Evolutionary conservation across 306 rosid genomes (phyloP).

Genomic region (Astragalus membranaceus): DNA sequence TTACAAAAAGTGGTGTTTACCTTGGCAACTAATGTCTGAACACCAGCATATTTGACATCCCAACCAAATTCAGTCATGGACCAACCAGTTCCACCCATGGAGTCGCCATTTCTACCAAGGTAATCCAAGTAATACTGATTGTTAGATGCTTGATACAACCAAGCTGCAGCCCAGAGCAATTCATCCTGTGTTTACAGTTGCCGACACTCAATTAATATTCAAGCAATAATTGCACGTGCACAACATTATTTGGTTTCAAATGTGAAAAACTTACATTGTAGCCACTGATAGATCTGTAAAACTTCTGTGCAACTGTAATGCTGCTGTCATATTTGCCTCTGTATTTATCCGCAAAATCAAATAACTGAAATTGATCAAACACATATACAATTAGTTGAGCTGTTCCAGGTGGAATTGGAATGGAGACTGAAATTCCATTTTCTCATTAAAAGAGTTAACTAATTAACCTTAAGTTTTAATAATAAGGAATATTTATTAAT

Average conservation of each 20-base stretch:
- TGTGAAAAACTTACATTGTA: slow-evolving; percentile 53
- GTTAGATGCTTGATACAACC: slow-evolving; percentile 89
- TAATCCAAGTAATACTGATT: slow-evolving; percentile 68
- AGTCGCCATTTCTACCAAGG: slow-evolving; percentile 73
- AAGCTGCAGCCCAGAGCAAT: slow-evolving; percentile 95
- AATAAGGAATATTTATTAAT: slow-evolving; percentile 6
- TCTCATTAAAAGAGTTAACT: not conserved
- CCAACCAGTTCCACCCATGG: slow-evolving; percentile 97
- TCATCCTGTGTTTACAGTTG: slow-evolving; percentile 56
- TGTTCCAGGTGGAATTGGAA: not conserved
- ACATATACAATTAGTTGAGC: not conserved
- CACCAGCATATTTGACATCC: slow-evolving; percentile 94
- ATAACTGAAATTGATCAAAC: slow-evolving; percentile 44
- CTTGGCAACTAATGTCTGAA: slow-evolving; percentile 83
- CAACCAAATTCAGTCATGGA: slow-evolving; percentile 83
- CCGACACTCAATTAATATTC: not conserved
- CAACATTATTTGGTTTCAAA: not conserved
- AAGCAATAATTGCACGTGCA: not conserved
- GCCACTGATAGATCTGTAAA: slow-evolving; percentile 84
- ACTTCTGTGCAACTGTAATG: slow-evolving; percentile 72
- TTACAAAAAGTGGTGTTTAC: slow-evolving; percentile 21
- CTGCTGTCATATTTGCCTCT: slow-evolving; percentile 94
- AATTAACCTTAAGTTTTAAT: not conserved
- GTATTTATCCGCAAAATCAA: slow-evolving; percentile 87
- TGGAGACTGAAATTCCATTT: not conserved